Conservation (phyloP, 2,329 filamentous ascomycete species). For the Colletotrichum musae region DNA sequence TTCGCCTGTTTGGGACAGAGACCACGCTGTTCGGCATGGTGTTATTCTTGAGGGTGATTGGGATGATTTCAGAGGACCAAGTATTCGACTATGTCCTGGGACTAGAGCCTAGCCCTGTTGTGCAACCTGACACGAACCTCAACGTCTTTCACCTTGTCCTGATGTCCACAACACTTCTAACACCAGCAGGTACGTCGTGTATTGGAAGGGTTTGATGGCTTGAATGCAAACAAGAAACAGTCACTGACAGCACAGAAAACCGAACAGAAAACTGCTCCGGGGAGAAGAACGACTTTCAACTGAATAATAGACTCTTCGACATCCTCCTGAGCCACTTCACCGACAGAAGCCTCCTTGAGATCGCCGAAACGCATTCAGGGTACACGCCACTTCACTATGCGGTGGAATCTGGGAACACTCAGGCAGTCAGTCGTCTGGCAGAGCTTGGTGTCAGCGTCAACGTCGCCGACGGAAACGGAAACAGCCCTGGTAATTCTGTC, state of each 20-base stretch:
- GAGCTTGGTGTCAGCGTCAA: background rate
- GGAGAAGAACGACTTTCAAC: background rate
- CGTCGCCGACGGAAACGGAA: background rate
- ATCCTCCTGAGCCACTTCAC: background rate
- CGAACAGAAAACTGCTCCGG: background rate
- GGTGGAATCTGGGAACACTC: background rate
- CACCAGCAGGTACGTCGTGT: background rate
- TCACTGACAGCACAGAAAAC: background rate
- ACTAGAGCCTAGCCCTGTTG: background rate
- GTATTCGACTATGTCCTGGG: background rate
- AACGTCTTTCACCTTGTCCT: background rate
- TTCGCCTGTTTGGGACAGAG: background rate
- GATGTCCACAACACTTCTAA: background rate
- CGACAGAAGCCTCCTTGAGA: background rate
- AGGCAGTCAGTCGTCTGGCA: background rate
- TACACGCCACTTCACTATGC: background rate
- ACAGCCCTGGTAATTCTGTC: too few relatives aligned
- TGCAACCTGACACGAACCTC: background rate
- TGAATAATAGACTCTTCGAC: background rate
- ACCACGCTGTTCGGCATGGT: background rate
- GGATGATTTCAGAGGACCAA: background rate
- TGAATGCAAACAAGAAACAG: background rate
- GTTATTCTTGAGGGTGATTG: background rate
- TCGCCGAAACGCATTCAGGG: background rate
- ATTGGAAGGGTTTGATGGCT: background rate